Conservation (phyloP, 78 protist species). For the Salpingoeca rosetta region DNA sequence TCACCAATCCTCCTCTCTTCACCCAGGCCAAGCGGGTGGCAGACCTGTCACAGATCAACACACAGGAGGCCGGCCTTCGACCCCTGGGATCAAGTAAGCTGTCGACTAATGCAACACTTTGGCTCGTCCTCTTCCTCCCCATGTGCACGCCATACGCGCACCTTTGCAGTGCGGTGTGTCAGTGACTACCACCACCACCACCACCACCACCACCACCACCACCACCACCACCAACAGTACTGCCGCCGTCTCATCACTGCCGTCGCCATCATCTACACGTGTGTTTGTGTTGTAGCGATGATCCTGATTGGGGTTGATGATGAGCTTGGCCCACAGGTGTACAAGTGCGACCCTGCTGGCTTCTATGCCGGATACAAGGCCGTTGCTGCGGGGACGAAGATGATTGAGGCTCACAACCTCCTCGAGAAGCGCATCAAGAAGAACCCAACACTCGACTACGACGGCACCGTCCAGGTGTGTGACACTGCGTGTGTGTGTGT, state of each 20-base stretch:
- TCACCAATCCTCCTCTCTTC: slow-evolving; percentile 11
- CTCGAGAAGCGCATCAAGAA: slow-evolving; percentile 90
- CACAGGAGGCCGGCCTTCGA: slow-evolving; percentile 83
- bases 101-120: background rate
- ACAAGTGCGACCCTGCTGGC: slow-evolving; percentile 90
- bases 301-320: slow-evolving; percentile 82
- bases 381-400: slow-evolving; percentile 80
- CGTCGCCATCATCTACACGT: background rate
- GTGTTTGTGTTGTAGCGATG: slow-evolving; percentile 40
- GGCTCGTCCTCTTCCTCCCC: too few relatives aligned
- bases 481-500: background rate
- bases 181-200: too few relatives aligned
- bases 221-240: too few relatives aligned
- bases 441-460: slow-evolving; percentile 44
- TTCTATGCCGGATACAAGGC: slow-evolving; percentile 74
- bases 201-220: too few relatives aligned
- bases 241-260: too few relatives aligned
- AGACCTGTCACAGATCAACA: slow-evolving; percentile 83
- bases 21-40: slow-evolving; percentile 80
- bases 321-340: slow-evolving; percentile 86
- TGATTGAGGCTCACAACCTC: slow-evolving; percentile 81
- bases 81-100: slow-evolving; percentile 66
- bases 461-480: slow-evolving; percentile 53
- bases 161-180: too few relatives aligned
- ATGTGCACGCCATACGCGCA: too few relatives aligned